phyloP scores from a whole-genome alignment of 345 rosid genomes.

The Dipteronia sinensis region DNA sequence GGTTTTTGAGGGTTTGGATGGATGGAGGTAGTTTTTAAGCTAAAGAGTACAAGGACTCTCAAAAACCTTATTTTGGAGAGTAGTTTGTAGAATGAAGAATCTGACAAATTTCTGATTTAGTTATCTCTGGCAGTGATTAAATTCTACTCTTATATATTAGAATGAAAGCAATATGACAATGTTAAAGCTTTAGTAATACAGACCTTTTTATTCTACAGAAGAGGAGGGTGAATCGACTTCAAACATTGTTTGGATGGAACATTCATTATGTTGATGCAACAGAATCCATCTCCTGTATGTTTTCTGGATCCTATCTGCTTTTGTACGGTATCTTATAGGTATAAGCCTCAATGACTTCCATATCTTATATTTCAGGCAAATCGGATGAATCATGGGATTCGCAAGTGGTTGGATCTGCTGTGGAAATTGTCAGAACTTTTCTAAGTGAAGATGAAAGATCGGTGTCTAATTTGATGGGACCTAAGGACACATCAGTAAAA shows the following conservation, averaged over 20 bases:
- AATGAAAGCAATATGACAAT: background rate
- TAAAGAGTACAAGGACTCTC: too few relatives aligned
- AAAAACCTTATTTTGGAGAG: background rate
- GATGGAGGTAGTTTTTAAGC: too few relatives aligned
- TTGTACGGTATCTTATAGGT: background rate
- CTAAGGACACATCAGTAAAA: slow-evolving; percentile 15
- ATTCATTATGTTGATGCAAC: slow-evolving; percentile 74
- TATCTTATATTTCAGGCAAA: slow-evolving; percentile 44
- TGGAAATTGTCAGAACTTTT: slow-evolving; percentile 47
- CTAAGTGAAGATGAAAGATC: slow-evolving; percentile 33
- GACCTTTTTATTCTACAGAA: slow-evolving; percentile 48
- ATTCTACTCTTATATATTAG: background rate
- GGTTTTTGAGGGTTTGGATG: too few relatives aligned
- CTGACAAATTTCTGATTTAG: background rate
- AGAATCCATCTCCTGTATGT: slow-evolving; percentile 60
- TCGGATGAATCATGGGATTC: slow-evolving; percentile 70
- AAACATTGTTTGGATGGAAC: slow-evolving; percentile 78
- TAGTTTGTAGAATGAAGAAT: background rate
- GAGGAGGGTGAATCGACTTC: slow-evolving; percentile 67
- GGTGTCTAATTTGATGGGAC: slow-evolving; percentile 15
- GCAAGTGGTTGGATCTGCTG: slow-evolving; percentile 67
- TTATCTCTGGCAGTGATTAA: background rate
- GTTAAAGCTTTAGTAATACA: background rate
- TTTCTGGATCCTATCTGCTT: slow-evolving; percentile 13
- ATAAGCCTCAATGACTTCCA: slow-evolving; percentile 1